Evolutionary conservation across 75 land plant species (phyloP).

Genomic region (Isoetes taiwanensis): DNA sequence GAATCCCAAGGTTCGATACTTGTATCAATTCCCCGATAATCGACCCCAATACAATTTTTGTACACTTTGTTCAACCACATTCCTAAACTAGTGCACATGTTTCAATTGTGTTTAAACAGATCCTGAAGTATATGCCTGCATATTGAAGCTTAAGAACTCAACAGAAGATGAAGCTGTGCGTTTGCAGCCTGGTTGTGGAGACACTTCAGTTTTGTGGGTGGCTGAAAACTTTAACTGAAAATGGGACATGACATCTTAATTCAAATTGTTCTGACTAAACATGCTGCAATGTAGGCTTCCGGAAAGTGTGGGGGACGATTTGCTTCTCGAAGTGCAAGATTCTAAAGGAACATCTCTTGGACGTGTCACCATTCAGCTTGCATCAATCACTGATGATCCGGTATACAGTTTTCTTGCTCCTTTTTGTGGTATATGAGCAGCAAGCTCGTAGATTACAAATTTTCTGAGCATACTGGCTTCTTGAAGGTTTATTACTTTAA

Average conservation of each 20-base stretch:
- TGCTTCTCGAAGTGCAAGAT: constrained; percentile 60
- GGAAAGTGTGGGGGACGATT: constrained; percentile 61
- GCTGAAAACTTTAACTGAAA: no score
- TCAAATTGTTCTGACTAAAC: no score
- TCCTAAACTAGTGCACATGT: not conserved
- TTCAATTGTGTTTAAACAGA: not conserved
- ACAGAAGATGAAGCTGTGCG: constrained; percentile 49
- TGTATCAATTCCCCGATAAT: not conserved
- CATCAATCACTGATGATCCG: constrained; percentile 57
- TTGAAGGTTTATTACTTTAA: not conserved
- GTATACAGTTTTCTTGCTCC: constrained; percentile 22
- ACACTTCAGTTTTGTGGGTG: constrained; percentile 74
- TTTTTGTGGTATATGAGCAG: not conserved
- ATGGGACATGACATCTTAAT: no score
- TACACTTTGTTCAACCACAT: not conserved
- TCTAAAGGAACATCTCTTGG: constrained; percentile 61
- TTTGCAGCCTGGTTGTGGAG: constrained; percentile 79
- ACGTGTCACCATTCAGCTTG: constrained; percentile 55
- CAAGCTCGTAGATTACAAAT: not conserved
- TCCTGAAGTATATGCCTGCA: constrained; percentile 66
- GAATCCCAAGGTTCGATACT: constrained; percentile 46
- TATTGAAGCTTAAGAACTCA: constrained; percentile 57
- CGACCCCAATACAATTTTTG: not conserved
- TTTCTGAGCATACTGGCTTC: not conserved
- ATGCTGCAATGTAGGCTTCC: constrained; percentile 68